phyloP scores from a whole-genome alignment of 78 protist genomes.

The Planoprotostelium fungivorum region DNA sequence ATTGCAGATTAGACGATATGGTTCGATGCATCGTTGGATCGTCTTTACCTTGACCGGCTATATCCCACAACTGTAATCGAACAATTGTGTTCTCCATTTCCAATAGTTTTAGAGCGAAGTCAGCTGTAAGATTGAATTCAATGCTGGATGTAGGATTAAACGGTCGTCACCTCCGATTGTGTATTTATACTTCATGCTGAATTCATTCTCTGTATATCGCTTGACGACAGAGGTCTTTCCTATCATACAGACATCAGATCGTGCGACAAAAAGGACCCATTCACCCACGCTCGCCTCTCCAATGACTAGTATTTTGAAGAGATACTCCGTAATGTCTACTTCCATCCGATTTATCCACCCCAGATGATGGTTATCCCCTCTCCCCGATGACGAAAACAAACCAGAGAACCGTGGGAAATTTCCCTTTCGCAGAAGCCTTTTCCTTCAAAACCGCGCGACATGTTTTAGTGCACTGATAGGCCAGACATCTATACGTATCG shows the following conservation, averaged over 20 bases:
- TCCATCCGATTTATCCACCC: too few species aligned
- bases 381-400: too few species aligned
- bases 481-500: too few species aligned
- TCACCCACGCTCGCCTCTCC: slow-evolving; percentile 39
- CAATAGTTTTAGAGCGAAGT: slow-evolving; percentile 89
- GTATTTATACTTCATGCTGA: slow-evolving; percentile 82
- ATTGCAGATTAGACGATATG: neutral
- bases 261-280: too few species aligned
- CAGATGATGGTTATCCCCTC: too few species aligned
- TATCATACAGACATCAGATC: too few species aligned
- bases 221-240: slow-evolving; percentile 73
- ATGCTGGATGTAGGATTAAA: neutral
- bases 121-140: slow-evolving; percentile 42
- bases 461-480: too few species aligned
- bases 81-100: slow-evolving; percentile 74
- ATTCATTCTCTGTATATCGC: slow-evolving; percentile 62
- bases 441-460: too few species aligned
- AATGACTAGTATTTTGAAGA: slow-evolving; percentile 61
- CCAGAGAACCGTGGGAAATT: too few species aligned
- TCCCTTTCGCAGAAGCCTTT: too few species aligned
- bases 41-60: slow-evolving; percentile 26
- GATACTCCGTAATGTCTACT: slow-evolving; percentile 21
- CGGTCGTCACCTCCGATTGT: slow-evolving; percentile 41
- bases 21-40: neutral
- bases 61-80: slow-evolving; percentile 80